Evolutionary conservation across 2,329 filamentous ascomycete genomes (phyloP), one percentile per base, ranked within the genome.

Genomic region (Xylariaceae sp.): DNA sequence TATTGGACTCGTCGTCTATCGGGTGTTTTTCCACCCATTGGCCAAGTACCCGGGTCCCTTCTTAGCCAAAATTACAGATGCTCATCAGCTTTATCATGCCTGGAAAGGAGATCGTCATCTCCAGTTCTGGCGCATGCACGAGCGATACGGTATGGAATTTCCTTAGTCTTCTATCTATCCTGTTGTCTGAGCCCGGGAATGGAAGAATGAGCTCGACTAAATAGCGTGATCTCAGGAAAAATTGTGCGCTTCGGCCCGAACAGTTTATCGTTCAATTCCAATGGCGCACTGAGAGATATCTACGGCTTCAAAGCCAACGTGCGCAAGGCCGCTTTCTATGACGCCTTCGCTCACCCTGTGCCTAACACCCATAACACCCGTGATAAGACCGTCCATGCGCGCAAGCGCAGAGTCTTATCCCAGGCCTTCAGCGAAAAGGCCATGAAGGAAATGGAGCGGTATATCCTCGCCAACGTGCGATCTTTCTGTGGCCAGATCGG

Each of bases 191-290:
- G n/a, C 1, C 7, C 26, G 43, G 11, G 9, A 40, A 19, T 6
- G 19, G 8, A 3, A 3, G 27, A 27, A 6, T 4, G n/a, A 54
- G 5, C 41, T n/a, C 4, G 35, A 29, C 5, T 12, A 32, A 49
- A 7, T 12, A 11, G 26, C 35, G 30, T 4, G 64, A 57, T 12
- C 65, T 46, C 1, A 83, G 81, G 83, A 62, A 73, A 76, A n/a
- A 70, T 84, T 49, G 86, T 92, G n/a, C 87, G 89, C 31, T 88
- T 87, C 61, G 87, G 87, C 0, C 89, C 89, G 44, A 89, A 90
- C 70, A 83, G 81, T 57, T 73, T 95, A 42, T 89, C 85, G 1
- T 82, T 95, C 73, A 92, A 94, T 76, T 85, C 83, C 52, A 80
- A 80, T 57, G 78, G 79, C 6, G 86, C 87, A 0, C 74, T 89